These are phyloP conservation scores for Borovskyia barvae DNA, from an alignment of 208 protist species.

Conservation along the genomic window DNA sequence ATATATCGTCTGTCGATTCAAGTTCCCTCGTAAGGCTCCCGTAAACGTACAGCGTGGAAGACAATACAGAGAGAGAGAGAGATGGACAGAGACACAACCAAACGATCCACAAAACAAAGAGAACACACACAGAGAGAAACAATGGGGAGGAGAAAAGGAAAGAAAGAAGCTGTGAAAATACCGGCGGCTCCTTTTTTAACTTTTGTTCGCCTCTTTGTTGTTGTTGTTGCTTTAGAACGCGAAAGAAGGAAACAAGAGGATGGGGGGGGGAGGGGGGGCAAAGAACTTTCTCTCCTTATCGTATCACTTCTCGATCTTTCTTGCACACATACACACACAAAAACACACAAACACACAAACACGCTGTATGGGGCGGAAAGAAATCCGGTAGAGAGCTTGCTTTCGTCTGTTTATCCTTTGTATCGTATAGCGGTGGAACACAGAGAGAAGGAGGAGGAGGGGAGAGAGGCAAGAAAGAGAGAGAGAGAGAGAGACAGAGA, in stretches of 20 bases:
- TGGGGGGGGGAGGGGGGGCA: slow-evolving; percentile 1
- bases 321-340: neutral
- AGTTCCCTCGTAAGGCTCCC: slow-evolving; percentile 9
- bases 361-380: neutral
- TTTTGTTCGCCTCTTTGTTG: no score
- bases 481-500: neutral
- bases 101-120: slow-evolving; percentile 13
- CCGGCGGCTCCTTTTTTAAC: no score
- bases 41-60: no score
- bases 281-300: no score
- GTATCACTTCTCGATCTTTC: no score
- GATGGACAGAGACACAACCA: no score
- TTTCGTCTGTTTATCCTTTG: no score
- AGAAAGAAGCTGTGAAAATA: slow-evolving; percentile 1
- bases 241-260: slow-evolving; percentile 6
- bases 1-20: no score
- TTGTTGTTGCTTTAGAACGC: slow-evolving; percentile 3
- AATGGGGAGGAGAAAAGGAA: slow-evolving; percentile 9
- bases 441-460: no score
- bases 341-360: neutral
- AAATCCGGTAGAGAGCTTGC: no score
- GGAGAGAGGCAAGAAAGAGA: neutral
- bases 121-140: slow-evolving; percentile 2
- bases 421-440: no score
- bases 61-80: no score